Base-by-base conservation (phyloP, 2,329 filamentous ascomycete genomes). In the Hypoxylon sp. region DNA sequence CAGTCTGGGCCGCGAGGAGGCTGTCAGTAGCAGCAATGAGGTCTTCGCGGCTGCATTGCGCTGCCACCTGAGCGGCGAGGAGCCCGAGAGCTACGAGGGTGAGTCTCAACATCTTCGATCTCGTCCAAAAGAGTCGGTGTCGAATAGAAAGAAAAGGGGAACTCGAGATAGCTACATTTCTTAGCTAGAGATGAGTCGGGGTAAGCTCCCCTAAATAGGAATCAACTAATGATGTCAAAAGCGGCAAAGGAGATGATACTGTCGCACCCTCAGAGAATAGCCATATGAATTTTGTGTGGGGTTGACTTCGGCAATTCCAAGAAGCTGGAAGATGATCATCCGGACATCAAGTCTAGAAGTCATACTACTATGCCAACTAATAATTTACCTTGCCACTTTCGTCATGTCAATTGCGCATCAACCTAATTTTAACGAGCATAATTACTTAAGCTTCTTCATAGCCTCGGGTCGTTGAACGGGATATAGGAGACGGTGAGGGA, bases 241-340 rank as follows among this genome's bases (percentile, higher is more conserved):
- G 43, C 55, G 61, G 66, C 41, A 65, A 68, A 65, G 60, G 64
- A 50, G 61, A 65, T 65, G 65, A 70, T 62, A 65, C 57, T 67
- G 74, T 75, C 65, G 70, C 59, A 74, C 70, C 67, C 68, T 65
- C 68, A 53, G 70, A 74, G 64, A 75, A 75, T 75, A 75, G 52
- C 74, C 74, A 75, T 71, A 75, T 75, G 72, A 75, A 71, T 52
- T 56, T 65, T 67, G 60, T 67, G 71, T 70, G 71, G 71, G 73
- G 68, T 69, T 63, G 48, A 53, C n/a, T 67, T 72, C 74, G 74
- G 74, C 74, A 75, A 68, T 75, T 75, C 70, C 53, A 65, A 60
- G 57, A 52, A 13, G 5, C 62, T 72, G 69, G 69, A 68, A 68
- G 67, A 63, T 70, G 57, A 70, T 55, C 67, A 68, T 70, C 69